Percentiles rank a stretch among this genome's conserved stretches.
These are phyloP conservation scores for Periconia sp. DNA, from an alignment of 2,329 filamentous ascomycete species.

Conservation along the genomic window DNA sequence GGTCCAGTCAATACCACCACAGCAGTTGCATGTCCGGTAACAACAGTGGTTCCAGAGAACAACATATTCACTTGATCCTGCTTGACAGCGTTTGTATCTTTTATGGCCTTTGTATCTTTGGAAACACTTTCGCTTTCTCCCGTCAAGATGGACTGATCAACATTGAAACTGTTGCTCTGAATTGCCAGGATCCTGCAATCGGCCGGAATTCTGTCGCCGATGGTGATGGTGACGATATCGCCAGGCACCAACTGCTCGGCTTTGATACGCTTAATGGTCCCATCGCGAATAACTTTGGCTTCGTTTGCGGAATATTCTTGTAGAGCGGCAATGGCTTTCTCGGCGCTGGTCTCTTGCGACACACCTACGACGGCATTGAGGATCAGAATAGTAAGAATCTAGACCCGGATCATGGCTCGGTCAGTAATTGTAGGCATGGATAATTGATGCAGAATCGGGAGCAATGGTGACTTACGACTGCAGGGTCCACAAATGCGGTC, in stretches of 20 bases:
- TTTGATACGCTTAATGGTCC: conserved; percentile 78
- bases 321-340: conserved; percentile 95
- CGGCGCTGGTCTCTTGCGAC: conserved; percentile 96
- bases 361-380: conserved; percentile 97
- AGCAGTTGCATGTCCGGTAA: conserved; percentile 88
- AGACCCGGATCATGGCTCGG: not conserved
- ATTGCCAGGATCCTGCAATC: conserved; percentile 89
- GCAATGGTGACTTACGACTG: conserved; percentile 69
- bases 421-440: not conserved
- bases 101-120: conserved; percentile 72
- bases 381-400: conserved; percentile 96
- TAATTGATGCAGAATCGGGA: not conserved
- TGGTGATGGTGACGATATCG: conserved; percentile 82
- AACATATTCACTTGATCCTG: conserved; percentile 98
- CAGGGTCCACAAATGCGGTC: conserved; percentile 96
- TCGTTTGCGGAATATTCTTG: conserved; percentile 99
- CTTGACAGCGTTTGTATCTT: conserved; percentile 84
- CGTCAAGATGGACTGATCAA: conserved; percentile 96
- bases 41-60: conserved; percentile 97
- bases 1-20: conserved; percentile 87
- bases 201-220: conserved; percentile 91
- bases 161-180: conserved; percentile 94
- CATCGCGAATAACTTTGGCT: conserved; percentile 88
- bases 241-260: conserved; percentile 97
- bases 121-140: conserved; percentile 96